Evolutionary conservation across 352 stramenopile genomes (phyloP), one percentile per base, ranked within the genome.

Genomic region (Blastocystis sp.): DNA sequence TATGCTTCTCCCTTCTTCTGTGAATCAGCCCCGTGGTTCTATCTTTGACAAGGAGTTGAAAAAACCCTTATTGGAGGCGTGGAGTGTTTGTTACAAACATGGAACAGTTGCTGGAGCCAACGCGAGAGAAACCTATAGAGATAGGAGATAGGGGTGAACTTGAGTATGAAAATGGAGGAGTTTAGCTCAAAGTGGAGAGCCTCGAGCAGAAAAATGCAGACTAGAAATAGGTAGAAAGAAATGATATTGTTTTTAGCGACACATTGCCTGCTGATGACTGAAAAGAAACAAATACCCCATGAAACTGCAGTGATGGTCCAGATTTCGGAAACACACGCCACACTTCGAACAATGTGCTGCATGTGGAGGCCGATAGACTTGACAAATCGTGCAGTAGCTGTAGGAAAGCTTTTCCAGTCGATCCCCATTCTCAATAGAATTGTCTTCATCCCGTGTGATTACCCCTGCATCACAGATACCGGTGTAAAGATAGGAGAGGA

Each of bases 301-400:
- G 34, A 45, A 59, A 3, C n/a, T 43, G 26, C 73, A 85, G 26
- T 85, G 73, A 65, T 85, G 73, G 50, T 85, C 73, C 30, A 47
- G 8, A 24, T 85, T 45, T 20, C 39, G 56, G 39, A 85, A 34
- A 18, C 73, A 85, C 56, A 85, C 73, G 13, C 73, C 73, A n/a
- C 73, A 85, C n/a, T 47, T 34, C 0, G 18, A 34, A 45, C 73
- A 85, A 85, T 85, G 73, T 2, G 26, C 34, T 11, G 73, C 34
- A 34, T 68, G 18, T 16, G 54, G 53, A 41, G 73, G 73, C 41
- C 73, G 54, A 68, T 68, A 85, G 18, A 68, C 24, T 13, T 69
- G 18, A 39, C 73, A 85, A 30, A 85, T 2, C 20, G 73, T 53
- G 34, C 73, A 85, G 53, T 85, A 85, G 53, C 18, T 20, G 39